A percentile compares a stretch with the other conserved stretches of the same genome.
phyloP scores from a whole-genome alignment of 495 filamentous ascomycete genomes.

The Hypoxylon fragiforme region DNA sequence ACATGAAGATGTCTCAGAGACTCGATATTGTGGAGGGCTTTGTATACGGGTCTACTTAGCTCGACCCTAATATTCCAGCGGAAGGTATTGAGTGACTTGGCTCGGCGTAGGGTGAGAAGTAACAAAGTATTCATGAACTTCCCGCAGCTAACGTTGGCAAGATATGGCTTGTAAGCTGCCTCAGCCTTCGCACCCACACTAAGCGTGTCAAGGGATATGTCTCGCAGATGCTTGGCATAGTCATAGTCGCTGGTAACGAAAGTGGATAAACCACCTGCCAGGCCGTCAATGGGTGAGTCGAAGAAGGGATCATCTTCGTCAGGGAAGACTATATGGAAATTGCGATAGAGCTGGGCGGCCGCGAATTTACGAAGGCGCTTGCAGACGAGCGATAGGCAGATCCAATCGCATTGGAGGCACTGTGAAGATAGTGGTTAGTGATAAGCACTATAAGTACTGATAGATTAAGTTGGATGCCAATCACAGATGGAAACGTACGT shows the following conservation, averaged over 20 bases:
- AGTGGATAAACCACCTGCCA: slow-evolving; percentile 60
- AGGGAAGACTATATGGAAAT: slow-evolving; percentile 59
- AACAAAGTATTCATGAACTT: slow-evolving; percentile 66
- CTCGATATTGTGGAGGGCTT: slow-evolving; percentile 54
- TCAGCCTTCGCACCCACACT: slow-evolving; percentile 50
- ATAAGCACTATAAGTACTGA: neutral
- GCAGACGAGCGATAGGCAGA: slow-evolving; percentile 58
- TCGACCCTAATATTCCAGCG: slow-evolving; percentile 66
- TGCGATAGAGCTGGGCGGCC: slow-evolving; percentile 59
- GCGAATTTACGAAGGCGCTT: slow-evolving; percentile 59
- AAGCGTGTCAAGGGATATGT: slow-evolving; percentile 54
- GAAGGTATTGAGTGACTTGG: slow-evolving; percentile 59
- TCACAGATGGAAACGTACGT: slow-evolving; percentile 39
- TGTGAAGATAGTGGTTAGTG: slow-evolving; percentile 28
- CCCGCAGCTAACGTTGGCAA: slow-evolving; percentile 53
- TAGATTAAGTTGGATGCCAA: neutral
- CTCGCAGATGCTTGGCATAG: slow-evolving; percentile 59
- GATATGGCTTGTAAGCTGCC: slow-evolving; percentile 49
- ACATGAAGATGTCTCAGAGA: slow-evolving; percentile 61
- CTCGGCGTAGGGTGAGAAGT: slow-evolving; percentile 57
- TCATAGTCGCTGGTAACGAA: slow-evolving; percentile 63
- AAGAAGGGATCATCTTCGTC: slow-evolving; percentile 54
- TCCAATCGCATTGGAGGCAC: slow-evolving; percentile 51
- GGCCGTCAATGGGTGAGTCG: slow-evolving; percentile 52
- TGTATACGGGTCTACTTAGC: slow-evolving; percentile 60